These are phyloP conservation scores for Singerocomus inundabilis DNA, from an alignment of 1,284 basidiomycete species.

Conservation along the genomic window DNA sequence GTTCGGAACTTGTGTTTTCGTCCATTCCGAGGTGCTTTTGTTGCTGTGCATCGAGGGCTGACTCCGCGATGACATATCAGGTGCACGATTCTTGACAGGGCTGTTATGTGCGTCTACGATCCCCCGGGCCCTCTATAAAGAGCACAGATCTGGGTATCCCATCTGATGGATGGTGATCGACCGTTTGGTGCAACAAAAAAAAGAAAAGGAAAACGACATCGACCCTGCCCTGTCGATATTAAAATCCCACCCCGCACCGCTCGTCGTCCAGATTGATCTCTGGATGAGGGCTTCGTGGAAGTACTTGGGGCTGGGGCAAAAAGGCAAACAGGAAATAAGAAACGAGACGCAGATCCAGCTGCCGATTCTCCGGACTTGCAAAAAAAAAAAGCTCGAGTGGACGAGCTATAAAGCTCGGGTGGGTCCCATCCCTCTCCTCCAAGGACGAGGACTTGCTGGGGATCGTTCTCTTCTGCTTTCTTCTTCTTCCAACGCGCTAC, in stretches of 20 bases:
- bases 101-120: conserved; percentile 16
- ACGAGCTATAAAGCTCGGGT: conserved; percentile 25
- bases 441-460: too few species aligned
- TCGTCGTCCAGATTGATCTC: conserved; percentile 13
- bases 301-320: conserved; percentile 15
- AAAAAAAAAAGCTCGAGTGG: not conserved
- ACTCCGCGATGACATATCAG: conserved; percentile 27
- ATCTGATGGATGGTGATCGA: conserved; percentile 28
- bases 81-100: conserved; percentile 20
- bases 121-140: conserved; percentile 12
- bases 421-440: too few species aligned
- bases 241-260: conserved; percentile 22
- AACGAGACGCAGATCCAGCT: conserved; percentile 5
- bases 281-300: conserved; percentile 18
- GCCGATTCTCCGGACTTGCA: conserved; percentile 4
- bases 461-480: too few species aligned
- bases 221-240: conserved; percentile 17
- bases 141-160: conserved; percentile 25
- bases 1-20: conserved; percentile 9
- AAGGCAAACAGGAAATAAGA: not conserved
- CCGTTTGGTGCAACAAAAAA: conserved; percentile 12
- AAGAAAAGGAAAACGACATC: too few species aligned
- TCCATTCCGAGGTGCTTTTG: conserved; percentile 9
- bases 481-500: conserved; percentile 12
- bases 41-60: too few species aligned